These are phyloP conservation scores for Ogataea salicorniae DNA, from an alignment of 805 yeast genomes.

Conservation along the genomic window DNA sequence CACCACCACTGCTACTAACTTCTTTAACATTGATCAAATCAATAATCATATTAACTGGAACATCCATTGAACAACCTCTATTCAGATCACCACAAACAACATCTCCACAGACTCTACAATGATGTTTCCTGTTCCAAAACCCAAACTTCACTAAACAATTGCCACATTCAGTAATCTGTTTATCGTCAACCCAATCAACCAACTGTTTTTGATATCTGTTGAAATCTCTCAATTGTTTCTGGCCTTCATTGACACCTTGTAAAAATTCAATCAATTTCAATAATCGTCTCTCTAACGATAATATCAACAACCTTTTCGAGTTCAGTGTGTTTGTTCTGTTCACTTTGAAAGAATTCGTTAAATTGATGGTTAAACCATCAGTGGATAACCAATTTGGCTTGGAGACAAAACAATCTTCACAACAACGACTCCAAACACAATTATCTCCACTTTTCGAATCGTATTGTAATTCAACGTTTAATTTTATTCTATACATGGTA, in stretches of 20 bases:
- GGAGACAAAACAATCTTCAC: conserved; percentile 51
- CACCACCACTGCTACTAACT: background rate
- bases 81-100: conserved; percentile 68
- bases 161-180: conserved; percentile 46
- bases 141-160: conserved; percentile 58
- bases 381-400: conserved; percentile 45
- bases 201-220: conserved; percentile 41
- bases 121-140: conserved; percentile 67
- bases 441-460: conserved; percentile 34
- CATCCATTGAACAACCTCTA: conserved; percentile 68
- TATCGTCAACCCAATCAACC: conserved; percentile 64
- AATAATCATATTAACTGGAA: conserved; percentile 44
- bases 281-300: conserved; percentile 57
- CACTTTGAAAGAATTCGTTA: conserved; percentile 36
- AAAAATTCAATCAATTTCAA: conserved; percentile 33
- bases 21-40: conserved; percentile 31
- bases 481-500: conserved; percentile 46
- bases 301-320: conserved; percentile 44
- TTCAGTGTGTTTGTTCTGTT: conserved; percentile 43
- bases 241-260: conserved; percentile 8
- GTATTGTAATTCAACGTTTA: conserved; percentile 43
- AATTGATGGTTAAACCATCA: conserved; percentile 29
- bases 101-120: conserved; percentile 83
- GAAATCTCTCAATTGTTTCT: conserved; percentile 6
- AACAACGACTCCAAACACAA: conserved; percentile 65